phyloP scores from a whole-genome alignment of 805 yeast genomes.

The Ogataea glucozyma region DNA sequence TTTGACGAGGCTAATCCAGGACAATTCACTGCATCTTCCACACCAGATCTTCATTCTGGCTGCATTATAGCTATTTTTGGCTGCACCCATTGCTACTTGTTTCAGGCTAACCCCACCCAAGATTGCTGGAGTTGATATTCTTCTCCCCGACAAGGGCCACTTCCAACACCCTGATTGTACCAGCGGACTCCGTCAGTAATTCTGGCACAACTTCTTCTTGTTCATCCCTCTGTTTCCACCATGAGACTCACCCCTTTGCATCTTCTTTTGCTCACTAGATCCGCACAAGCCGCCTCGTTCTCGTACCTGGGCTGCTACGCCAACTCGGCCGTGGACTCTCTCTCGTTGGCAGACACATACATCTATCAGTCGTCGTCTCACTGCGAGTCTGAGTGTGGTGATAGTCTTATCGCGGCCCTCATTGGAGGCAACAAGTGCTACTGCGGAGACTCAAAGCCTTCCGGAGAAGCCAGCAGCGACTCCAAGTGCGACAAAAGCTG shows the following conservation, averaged over 20 bases:
- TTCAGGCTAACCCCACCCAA: not conserved
- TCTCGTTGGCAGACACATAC: conserved; percentile 46
- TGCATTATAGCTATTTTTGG: not conserved
- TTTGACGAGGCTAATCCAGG: too few relatives aligned
- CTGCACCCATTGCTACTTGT: not conserved
- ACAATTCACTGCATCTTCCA: not conserved
- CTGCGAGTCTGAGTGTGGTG: conserved; percentile 56
- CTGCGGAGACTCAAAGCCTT: conserved; percentile 56
- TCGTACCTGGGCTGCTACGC: conserved; percentile 31
- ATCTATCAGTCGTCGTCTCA: conserved; percentile 61
- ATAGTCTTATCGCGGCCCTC: conserved; percentile 50
- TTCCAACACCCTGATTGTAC: too few relatives aligned
- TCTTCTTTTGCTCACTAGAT: not conserved
- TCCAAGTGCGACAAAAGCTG: conserved; percentile 50
- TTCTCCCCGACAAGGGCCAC: not conserved
- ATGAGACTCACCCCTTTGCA: too few relatives aligned
- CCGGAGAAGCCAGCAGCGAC: conserved; percentile 27
- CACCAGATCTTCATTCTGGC: not conserved
- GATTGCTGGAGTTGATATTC: too few relatives aligned
- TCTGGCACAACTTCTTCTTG: too few relatives aligned
- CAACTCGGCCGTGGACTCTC: conserved; percentile 30
- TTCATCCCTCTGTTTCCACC: too few relatives aligned
- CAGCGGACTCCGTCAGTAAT: too few relatives aligned
- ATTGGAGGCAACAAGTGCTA: conserved; percentile 58
- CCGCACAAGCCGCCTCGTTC: conserved; percentile 21